Base-by-base conservation (phyloP, 331 rosid genomes). In the Dryas integrifolia region DNA sequence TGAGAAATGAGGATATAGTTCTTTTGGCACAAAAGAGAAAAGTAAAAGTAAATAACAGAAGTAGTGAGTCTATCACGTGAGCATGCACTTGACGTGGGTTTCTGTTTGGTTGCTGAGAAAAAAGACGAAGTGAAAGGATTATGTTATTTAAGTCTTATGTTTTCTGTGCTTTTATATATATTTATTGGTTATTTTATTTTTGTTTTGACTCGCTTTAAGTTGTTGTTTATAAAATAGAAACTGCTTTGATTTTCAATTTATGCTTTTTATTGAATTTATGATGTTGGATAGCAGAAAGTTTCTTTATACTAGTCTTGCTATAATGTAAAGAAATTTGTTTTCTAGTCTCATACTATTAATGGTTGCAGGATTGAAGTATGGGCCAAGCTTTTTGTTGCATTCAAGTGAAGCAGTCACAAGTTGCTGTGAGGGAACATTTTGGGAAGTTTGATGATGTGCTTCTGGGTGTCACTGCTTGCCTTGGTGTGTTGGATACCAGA, bases 381-480 rank as follows among this genome's bases (percentile, higher is more conserved):
- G 98, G 96, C 78, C 96, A 90, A 84, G 82, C 81, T 21, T 5
- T 84, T 0, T 88, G 96, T 76, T 90, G 96, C 60, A 30, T 80
- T 69, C 87, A 70, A 76, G 96, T 92, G 14, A 87, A 88, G 2
- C 96, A 90, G 73, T 92, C 96, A 40, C 84, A 76, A 57, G 98
- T 88, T 38, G 91, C 86, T 40, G 82, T 92, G 15, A 88, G 70
- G 63, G 98, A 85, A 75, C 90, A 82, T 0, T 88, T 87, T 65
- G 96, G 98, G 70, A 92, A 80, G 74, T 90, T 79, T 12, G 52
- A n/a, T 55, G 83, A 70, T 5, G 86, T 92, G 65, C 87, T 92
- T 44, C 96, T 16, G 98, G 98, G 45, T 85, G 92, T 38, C 98
- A 90, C 73, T 88, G 91, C 43, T 56, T 92, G 78, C 96, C 96